These are phyloP conservation scores for Clavispora phyllophila DNA, from an alignment of 805 yeast genomes.

Conservation along the genomic window DNA sequence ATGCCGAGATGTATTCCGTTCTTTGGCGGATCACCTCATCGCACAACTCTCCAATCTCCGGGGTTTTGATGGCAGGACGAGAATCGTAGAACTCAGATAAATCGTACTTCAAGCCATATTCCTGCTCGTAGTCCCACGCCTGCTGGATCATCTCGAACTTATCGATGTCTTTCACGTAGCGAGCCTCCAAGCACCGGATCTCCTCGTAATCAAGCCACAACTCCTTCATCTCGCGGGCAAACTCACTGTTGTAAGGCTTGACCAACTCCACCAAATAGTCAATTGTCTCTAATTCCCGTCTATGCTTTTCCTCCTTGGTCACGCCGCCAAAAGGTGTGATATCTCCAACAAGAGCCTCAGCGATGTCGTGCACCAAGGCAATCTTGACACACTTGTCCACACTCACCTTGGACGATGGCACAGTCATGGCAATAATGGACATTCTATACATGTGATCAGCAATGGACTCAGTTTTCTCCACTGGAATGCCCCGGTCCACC, in stretches of 20 bases:
- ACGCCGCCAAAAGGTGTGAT: slow-evolving; percentile 74
- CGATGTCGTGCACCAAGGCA: slow-evolving; percentile 88
- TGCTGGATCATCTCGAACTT: slow-evolving; percentile 82
- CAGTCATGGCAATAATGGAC: slow-evolving; percentile 74
- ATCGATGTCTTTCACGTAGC: slow-evolving; percentile 90
- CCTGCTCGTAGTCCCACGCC: slow-evolving; percentile 79
- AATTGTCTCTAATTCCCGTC: slow-evolving; percentile 73
- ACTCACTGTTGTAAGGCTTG: slow-evolving; percentile 55
- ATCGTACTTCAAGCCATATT: slow-evolving; percentile 49
- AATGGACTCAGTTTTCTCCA: slow-evolving; percentile 59
- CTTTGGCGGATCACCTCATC: slow-evolving; percentile 34
- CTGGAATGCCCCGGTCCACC: slow-evolving; percentile 60
- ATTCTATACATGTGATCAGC: slow-evolving; percentile 97
- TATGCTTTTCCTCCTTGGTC: slow-evolving; percentile 74
- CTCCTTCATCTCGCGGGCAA: slow-evolving; percentile 60
- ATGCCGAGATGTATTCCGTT: slow-evolving; percentile 8
- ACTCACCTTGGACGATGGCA: slow-evolving; percentile 51
- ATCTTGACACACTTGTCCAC: slow-evolving; percentile 72
- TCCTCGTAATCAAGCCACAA: slow-evolving; percentile 90
- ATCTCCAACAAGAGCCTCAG: slow-evolving; percentile 92
- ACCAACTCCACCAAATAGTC: slow-evolving; percentile 57
- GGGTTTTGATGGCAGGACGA: slow-evolving; percentile 57
- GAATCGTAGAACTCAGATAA: slow-evolving; percentile 69
- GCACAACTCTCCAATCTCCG: slow-evolving; percentile 66
- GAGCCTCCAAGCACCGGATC: slow-evolving; percentile 74